These are phyloP conservation scores for Aspergillus chevalieri DNA, from an alignment of 2,329 filamentous ascomycete genomes.

Conservation along the genomic window DNA sequence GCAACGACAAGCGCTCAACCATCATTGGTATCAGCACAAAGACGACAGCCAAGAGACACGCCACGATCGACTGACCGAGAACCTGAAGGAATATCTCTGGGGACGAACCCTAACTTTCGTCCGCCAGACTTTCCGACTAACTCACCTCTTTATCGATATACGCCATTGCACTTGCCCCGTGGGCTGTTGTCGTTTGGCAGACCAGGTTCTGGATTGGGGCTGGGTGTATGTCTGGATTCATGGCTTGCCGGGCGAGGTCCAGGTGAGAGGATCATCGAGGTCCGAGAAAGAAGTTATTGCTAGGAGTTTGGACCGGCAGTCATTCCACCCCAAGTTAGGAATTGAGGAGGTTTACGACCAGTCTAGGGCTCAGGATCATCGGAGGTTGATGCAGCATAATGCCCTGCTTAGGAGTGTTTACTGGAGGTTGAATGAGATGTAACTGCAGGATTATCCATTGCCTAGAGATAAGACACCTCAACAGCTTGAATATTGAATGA, in stretches of 20 bases:
- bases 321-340: constrained; percentile 2
- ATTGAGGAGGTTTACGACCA: constrained; percentile 6
- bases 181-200: constrained; percentile 15
- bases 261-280: constrained; percentile 8
- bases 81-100: constrained; percentile 16
- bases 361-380: background rate
- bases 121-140: constrained; percentile 14
- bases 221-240: constrained; percentile 11
- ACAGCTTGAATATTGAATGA: too few relatives aligned
- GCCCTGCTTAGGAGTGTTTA: constrained; percentile 2
- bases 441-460: background rate
- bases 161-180: constrained; percentile 10
- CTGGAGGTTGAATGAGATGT: background rate
- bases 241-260: constrained; percentile 12
- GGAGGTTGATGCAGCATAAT: background rate
- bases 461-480: background rate
- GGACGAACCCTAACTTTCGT: constrained; percentile 17
- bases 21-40: background rate
- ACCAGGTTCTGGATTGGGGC: constrained; percentile 14
- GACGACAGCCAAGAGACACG: background rate
- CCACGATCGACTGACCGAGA: constrained; percentile 10
- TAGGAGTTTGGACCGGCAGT: constrained; percentile 6
- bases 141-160: constrained; percentile 12
- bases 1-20: background rate
- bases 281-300: constrained; percentile 9